Percentiles rank a stretch among this genome's conserved stretches.
Evolutionary conservation across 169 alveolate species (phyloP).

Genomic region (Plasmodium adleri): DNA sequence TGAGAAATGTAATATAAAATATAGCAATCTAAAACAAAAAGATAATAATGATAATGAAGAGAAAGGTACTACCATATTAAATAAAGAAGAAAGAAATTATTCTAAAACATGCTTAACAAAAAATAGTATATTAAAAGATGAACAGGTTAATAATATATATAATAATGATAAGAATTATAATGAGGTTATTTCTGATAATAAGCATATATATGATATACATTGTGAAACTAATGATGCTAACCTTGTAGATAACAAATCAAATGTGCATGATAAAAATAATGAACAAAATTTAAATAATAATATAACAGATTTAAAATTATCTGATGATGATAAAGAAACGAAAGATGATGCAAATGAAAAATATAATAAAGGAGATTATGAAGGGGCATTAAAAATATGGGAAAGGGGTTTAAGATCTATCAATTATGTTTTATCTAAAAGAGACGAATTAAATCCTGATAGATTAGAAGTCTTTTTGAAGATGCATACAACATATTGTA

Average conservation of each 20-base stretch:
- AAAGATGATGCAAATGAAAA: conserved; percentile 76
- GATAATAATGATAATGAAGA: conserved; percentile 9
- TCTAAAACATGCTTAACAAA: conserved; percentile 6
- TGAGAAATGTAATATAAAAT: background rate
- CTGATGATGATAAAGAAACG: conserved; percentile 49
- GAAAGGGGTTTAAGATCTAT: conserved; percentile 58
- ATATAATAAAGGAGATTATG: conserved; percentile 62
- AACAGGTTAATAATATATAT: background rate
- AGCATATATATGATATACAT: background rate
- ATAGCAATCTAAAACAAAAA: background rate
- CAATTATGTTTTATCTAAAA: conserved; percentile 67
- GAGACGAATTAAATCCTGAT: conserved; percentile 53
- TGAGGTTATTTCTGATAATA: background rate
- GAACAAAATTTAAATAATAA: background rate
- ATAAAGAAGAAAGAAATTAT: conserved; percentile 10
- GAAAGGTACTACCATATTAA: background rate
- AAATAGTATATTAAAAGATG: background rate
- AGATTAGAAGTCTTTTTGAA: conserved; percentile 27
- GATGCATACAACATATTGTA: conserved; percentile 61
- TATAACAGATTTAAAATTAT: background rate
- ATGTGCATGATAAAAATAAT: background rate
- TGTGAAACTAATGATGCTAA: too few relatives aligned
- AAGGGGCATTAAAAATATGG: conserved; percentile 68
- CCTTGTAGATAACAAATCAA: background rate
- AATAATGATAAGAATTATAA: conserved; percentile 3